phyloP scores from a whole-genome alignment of 2,329 filamentous ascomycete genomes.

The Penicillium sp. region DNA sequence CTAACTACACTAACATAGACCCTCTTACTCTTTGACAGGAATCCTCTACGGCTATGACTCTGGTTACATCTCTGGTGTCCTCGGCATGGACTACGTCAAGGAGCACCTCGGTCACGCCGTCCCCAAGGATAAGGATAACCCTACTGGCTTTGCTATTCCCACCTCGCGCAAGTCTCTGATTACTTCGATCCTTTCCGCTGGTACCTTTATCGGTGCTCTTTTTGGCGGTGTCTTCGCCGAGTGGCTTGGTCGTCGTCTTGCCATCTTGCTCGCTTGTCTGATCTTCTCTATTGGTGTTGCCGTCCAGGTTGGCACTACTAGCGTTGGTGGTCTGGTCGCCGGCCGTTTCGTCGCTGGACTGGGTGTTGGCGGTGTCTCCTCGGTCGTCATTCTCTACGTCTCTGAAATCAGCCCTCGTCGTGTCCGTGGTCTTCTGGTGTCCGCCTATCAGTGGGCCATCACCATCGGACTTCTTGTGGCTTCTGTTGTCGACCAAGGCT shows the following conservation, averaged over 20 bases:
- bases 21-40: slow-evolving; percentile 4
- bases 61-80: slow-evolving; percentile 30
- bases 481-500: slow-evolving; percentile 72
- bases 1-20: neutral
- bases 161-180: slow-evolving; percentile 61
- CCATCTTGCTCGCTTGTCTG: slow-evolving; percentile 68
- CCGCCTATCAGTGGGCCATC: slow-evolving; percentile 80
- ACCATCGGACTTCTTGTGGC: slow-evolving; percentile 77
- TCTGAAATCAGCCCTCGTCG: slow-evolving; percentile 73
- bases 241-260: slow-evolving; percentile 64
- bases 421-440: slow-evolving; percentile 75
- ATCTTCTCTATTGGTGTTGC: slow-evolving; percentile 71
- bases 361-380: slow-evolving; percentile 78
- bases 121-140: slow-evolving; percentile 29
- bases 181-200: slow-evolving; percentile 73
- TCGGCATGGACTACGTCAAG: slow-evolving; percentile 54
- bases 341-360: slow-evolving; percentile 75
- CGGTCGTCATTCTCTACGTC: slow-evolving; percentile 83
- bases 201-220: slow-evolving; percentile 76
- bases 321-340: slow-evolving; percentile 64
- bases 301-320: slow-evolving; percentile 61
- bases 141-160: slow-evolving; percentile 45
- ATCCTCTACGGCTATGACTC: slow-evolving; percentile 50
- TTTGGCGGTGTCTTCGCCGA: slow-evolving; percentile 77
- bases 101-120: slow-evolving; percentile 37